Evolutionary conservation across 441 rosid species (phyloP), one percentile per base, ranked within the genome.

Genomic region (Croton setiger): DNA sequence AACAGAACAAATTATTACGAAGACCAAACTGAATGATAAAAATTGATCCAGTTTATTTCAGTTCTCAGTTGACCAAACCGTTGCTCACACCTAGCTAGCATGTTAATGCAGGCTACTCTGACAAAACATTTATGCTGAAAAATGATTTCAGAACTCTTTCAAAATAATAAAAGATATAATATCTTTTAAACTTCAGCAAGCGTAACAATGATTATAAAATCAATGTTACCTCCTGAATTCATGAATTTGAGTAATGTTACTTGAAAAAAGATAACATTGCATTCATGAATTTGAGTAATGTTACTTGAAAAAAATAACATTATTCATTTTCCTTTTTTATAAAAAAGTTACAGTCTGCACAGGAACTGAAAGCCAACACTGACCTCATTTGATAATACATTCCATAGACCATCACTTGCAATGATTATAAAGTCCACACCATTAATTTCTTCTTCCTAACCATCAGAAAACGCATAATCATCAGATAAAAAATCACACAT

Each of bases 341-440:
- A 39, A 39, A 37, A 37, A 3, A 3, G 7, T 4, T 39, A 39
- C 43, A 39, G 10, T 39, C 43, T 39, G 43, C 10, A 39, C 43
- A 39, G 43, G 10, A 39, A 9, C 43, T 9, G 10, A 7, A 7
- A 66, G 65, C 9, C 51, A 58, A 54, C 4, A 45, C 78, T 68
- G 60, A 84, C 96, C 91, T 83, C 60, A 82, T 92, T 92, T 66
- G 94, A 83, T 55, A 92, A 67, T 64, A 89, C 96, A 84, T 89
- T 86, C 94, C 97, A 92, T 39, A 92, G 85, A 61, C 96, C 97
- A 80, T 89, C 97, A 31, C 96, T 89, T 23, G 96, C 94, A 67
- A 92, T 81, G 53, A 92, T 79, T 67, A 92, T 78, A 72, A 92
- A 86, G 39, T 92, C 96, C 31, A 87, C 77, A 56, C 83, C 79